Evolutionary conservation across 495 filamentous ascomycete genomes (phyloP).

Genomic region (Patellaria atrata): DNA sequence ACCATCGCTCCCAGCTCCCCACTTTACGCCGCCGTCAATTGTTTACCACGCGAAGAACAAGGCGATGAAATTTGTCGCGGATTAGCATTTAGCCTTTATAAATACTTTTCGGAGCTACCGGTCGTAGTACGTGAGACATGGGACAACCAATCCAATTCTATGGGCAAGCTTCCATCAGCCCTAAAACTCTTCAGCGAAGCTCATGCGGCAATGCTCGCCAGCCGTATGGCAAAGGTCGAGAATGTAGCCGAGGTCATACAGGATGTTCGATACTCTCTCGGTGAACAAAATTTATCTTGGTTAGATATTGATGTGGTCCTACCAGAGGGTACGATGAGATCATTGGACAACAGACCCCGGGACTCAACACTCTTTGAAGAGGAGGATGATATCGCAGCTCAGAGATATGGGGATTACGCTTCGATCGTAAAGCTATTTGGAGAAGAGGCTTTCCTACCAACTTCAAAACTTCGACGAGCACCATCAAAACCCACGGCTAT

Average conservation of each 20-base stretch:
- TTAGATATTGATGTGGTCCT: slow-evolving; percentile 80
- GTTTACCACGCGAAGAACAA: slow-evolving; percentile 86
- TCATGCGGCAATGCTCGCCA: slow-evolving; percentile 82
- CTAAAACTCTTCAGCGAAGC: slow-evolving; percentile 71
- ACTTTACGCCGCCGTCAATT: slow-evolving; percentile 80
- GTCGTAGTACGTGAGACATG: slow-evolving; percentile 51
- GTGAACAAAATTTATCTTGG: slow-evolving; percentile 64
- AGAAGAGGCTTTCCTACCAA: slow-evolving; percentile 71
- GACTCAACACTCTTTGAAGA: slow-evolving; percentile 28
- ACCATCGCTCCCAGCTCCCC: slow-evolving; percentile 88
- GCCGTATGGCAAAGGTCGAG: slow-evolving; percentile 64
- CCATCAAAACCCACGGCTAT: slow-evolving; percentile 73
- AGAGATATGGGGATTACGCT: slow-evolving; percentile 61
- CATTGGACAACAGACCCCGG: slow-evolving; percentile 35
- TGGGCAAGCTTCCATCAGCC: slow-evolving; percentile 39
- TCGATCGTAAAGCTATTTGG: slow-evolving; percentile 64
- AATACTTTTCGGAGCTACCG: slow-evolving; percentile 82
- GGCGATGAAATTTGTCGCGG: slow-evolving; percentile 82
- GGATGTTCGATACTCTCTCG: slow-evolving; percentile 55
- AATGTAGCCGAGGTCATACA: slow-evolving; percentile 55
- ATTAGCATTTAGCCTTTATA: slow-evolving; percentile 78
- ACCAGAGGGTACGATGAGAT: slow-evolving; percentile 53
- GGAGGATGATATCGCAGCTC: slow-evolving; percentile 42
- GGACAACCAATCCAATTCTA: slow-evolving; percentile 20
- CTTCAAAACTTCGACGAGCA: slow-evolving; percentile 69